Base-by-base conservation (phyloP, 768 basidiomycete species). In the Mycena amicta region DNA sequence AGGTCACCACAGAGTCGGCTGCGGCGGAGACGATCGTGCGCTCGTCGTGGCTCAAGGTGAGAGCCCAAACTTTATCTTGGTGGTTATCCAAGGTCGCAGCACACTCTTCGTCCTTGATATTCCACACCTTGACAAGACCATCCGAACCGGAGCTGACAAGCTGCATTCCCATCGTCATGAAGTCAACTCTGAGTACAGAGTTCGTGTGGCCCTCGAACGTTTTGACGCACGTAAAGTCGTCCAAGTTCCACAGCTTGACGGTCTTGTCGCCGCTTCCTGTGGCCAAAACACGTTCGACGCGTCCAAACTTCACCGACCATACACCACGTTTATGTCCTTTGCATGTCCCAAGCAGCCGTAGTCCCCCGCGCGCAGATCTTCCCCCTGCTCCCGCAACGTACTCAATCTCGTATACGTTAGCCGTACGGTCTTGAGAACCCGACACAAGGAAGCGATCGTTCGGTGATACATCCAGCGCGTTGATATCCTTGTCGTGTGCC, bases 21-120 rank as follows among this genome's bases (percentile, higher is more conserved):
- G 93, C 95, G 15, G 92, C 97, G 22, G 95, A 95, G 22, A 98
- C 87, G 66, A 98, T 87, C 0, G 84, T 92, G 46, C 78, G 80
- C 68, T 94, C 94, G 68, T 98, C 92, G 6, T 77, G 70, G 66
- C 87, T 90, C 46, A 97, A 76, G 8, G 93, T 86, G 13, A 98
- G 80, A 1, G 95, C 95, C 97, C 97, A 99, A n/a, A 99, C 95
- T 83, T 98, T 98, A 62, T 98, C 96, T 71, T 97, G 93, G 66
- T 99, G 97, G 67, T 96, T 96, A 72, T 99, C 97, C 72, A 99
- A 76, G 4, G 96, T 98, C 18, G 86, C 77, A 5, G 85, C 77
- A 66, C 95, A 98, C 66, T 91, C 86, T 69, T 98, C 97, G 52
- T 92, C 88, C 66, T 83, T 82, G 53, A 96, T 81, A 72, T 90